A percentile compares a stretch with the other conserved stretches of the same genome.
These are phyloP conservation scores for Akanthomyces muscarius DNA, from an alignment of 2,329 filamentous ascomycete species.

Conservation along the genomic window DNA sequence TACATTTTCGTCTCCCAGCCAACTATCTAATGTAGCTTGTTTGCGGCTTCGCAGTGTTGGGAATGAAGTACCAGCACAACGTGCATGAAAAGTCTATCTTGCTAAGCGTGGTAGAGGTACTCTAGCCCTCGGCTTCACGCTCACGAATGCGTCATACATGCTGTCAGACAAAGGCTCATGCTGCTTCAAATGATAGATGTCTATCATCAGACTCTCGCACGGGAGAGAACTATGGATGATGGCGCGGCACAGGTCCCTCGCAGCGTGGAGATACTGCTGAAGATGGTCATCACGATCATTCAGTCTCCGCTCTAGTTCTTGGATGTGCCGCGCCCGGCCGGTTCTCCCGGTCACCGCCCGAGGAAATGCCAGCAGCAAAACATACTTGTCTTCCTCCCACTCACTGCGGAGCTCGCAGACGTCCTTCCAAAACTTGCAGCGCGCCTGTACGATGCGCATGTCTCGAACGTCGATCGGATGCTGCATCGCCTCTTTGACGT, in stretches of 20 bases:
- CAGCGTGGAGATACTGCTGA: neutral
- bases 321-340: neutral
- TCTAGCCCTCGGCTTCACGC: neutral
- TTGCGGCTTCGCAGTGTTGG: neutral
- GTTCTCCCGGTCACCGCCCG: neutral
- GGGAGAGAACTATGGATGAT: conserved; percentile 3
- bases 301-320: neutral
- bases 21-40: neutral
- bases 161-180: neutral
- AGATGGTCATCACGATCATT: neutral
- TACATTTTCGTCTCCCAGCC: too few relatives aligned
- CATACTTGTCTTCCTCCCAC: conserved; percentile 6
- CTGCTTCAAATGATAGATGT: conserved; percentile 7
- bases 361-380: neutral
- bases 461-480: neutral
- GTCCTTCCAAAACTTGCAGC: conserved; percentile 15
- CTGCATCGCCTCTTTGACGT: conserved; percentile 1
- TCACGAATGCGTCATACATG: neutral
- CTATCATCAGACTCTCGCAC: conserved; percentile 7
- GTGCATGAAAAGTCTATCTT: neutral
- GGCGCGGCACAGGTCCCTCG: neutral
- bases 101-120: neutral
- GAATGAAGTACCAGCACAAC: neutral
- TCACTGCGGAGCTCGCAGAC: neutral
- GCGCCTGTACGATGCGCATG: conserved; percentile 3